phyloP scores from a whole-genome alignment of 768 basidiomycete species.

The Suillus weaverae region DNA sequence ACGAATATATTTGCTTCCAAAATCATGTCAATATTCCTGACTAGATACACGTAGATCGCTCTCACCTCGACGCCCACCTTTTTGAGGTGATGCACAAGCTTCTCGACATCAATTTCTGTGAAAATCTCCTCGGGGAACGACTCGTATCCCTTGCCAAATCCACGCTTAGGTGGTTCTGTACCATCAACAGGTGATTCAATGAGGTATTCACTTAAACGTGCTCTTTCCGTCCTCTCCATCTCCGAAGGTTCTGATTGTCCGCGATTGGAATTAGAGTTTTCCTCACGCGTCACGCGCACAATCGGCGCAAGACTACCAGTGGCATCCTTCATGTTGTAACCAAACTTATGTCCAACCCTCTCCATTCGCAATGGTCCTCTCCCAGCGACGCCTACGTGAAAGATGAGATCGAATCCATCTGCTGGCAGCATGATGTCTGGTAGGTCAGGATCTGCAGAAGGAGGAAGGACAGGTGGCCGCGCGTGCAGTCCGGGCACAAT shows the following conservation, averaged over 20 bases:
- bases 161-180: constrained; percentile 33
- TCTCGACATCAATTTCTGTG: constrained; percentile 37
- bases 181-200: constrained; percentile 28
- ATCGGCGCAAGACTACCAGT: constrained; percentile 54
- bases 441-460: constrained; percentile 38
- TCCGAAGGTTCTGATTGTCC: constrained; percentile 23
- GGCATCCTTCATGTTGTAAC: constrained; percentile 70
- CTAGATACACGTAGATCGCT: neutral
- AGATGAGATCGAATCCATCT: constrained; percentile 65
- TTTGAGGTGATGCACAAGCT: constrained; percentile 38
- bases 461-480: constrained; percentile 52
- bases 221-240: constrained; percentile 30
- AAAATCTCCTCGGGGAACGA: constrained; percentile 36
- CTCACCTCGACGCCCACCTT: constrained; percentile 33
- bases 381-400: constrained; percentile 69
- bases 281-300: constrained; percentile 32
- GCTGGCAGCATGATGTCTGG: constrained; percentile 42
- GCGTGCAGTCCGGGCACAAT: constrained; percentile 59
- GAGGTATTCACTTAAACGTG: constrained; percentile 28
- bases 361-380: constrained; percentile 66
- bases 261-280: constrained; percentile 12
- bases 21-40: constrained; percentile 11
- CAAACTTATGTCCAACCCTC: constrained; percentile 62
- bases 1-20: constrained; percentile 63
- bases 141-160: constrained; percentile 39